Conservation (phyloP, 176 grass and related monocot species). For the Pontederia crassipes region DNA sequence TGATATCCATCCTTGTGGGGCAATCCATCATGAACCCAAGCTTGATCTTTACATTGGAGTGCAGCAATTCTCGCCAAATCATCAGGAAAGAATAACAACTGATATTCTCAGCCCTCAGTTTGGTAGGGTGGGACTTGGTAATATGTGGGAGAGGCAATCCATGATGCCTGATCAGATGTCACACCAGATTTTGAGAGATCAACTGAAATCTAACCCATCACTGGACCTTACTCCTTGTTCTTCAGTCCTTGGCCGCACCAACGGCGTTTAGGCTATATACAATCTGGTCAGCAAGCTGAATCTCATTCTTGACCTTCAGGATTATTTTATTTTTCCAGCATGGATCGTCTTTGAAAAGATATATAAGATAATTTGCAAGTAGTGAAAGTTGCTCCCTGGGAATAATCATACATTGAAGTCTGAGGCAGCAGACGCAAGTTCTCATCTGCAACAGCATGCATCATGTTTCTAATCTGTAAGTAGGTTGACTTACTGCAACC, state of each 20-base stretch:
- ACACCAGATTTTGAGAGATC: slow-evolving; percentile 29
- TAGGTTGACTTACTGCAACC: neutral
- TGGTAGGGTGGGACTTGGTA: slow-evolving; percentile 55
- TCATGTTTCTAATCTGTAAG: slow-evolving; percentile 8
- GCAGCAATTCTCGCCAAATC: slow-evolving; percentile 35
- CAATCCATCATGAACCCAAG: slow-evolving; percentile 11
- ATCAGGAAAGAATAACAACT: slow-evolving; percentile 44
- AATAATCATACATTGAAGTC: slow-evolving; percentile 11
- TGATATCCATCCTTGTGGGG: slow-evolving; percentile 11
- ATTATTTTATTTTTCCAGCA: slow-evolving; percentile 17
- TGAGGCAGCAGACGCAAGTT: neutral
- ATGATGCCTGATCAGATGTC: slow-evolving; percentile 33
- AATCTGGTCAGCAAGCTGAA: too few relatives aligned
- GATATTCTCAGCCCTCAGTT: slow-evolving; percentile 68
- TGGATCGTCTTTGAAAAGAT: neutral
- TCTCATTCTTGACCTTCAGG: too few relatives aligned
- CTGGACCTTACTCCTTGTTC: slow-evolving; percentile 39
- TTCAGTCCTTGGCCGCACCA: slow-evolving; percentile 16
- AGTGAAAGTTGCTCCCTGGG: neutral
- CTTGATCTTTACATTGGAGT: slow-evolving; percentile 36
- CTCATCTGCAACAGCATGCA: neutral
- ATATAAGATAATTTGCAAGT: slow-evolving; percentile 6
- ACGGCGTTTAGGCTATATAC: neutral
- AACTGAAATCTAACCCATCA: slow-evolving; percentile 52
- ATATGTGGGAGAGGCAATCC: slow-evolving; percentile 35